phyloP scores from a whole-genome alignment of 116 monocot species.

The Phalaenopsis hybrid region DNA sequence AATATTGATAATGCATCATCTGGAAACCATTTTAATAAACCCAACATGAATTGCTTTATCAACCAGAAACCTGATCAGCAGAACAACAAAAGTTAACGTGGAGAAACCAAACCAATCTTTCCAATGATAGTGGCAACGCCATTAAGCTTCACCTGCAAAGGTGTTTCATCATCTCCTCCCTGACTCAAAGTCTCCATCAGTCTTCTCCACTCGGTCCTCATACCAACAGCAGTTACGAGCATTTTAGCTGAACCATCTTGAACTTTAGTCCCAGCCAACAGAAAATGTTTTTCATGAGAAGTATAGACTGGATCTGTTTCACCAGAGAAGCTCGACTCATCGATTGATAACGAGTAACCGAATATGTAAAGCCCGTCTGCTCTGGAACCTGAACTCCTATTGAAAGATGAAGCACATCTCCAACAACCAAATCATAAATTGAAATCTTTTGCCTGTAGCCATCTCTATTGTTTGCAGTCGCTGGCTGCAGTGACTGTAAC shows the following conservation, averaged over 20 bases:
- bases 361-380: conserved; percentile 47
- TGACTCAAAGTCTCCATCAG: conserved; percentile 52
- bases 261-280: conserved; percentile 48
- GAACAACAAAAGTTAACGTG: conserved; percentile 42
- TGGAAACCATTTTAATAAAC: conserved; percentile 7
- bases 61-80: conserved; percentile 31
- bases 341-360: conserved; percentile 44
- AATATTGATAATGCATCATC: conserved; percentile 27
- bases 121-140: conserved; percentile 52
- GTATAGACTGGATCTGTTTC: conserved; percentile 43
- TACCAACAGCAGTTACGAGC: conserved; percentile 50
- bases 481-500: too few species aligned
- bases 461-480: conserved; percentile 10
- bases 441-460: conserved; percentile 38
- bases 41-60: conserved; percentile 21
- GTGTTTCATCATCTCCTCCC: conserved; percentile 54
- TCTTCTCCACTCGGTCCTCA: conserved; percentile 55
- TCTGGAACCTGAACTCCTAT: conserved; percentile 46
- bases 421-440: conserved; percentile 55
- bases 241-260: conserved; percentile 51
- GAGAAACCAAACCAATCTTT: conserved; percentile 46
- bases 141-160: conserved; percentile 54
- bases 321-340: conserved; percentile 54
- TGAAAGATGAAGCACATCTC: conserved; percentile 55
- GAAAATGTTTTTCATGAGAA: conserved; percentile 38